Evolutionary conservation across 805 yeast genomes (phyloP).

Genomic region (Zygotorulaspora chibaensis): DNA sequence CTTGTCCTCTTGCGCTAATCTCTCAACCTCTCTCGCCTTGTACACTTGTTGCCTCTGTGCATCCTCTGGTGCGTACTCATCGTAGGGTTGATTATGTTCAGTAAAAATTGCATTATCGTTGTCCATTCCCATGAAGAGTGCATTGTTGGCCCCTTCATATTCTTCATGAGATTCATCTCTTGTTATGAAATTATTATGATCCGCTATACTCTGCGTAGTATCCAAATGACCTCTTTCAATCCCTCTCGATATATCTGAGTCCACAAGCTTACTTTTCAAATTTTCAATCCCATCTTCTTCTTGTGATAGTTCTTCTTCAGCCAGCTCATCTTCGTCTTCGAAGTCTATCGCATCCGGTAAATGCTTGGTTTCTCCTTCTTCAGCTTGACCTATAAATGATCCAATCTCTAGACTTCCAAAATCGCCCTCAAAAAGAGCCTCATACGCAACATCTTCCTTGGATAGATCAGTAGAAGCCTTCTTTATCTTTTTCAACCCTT

Average conservation of each 20-base stretch:
- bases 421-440: conserved; percentile 37
- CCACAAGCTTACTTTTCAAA: not conserved
- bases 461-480: conserved; percentile 21
- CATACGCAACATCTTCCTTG: conserved; percentile 39
- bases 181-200: conserved; percentile 18
- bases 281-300: conserved; percentile 17
- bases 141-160: conserved; percentile 28
- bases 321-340: conserved; percentile 90
- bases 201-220: not conserved
- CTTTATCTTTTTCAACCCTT: conserved; percentile 5
- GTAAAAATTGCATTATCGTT: conserved; percentile 14
- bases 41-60: conserved; percentile 14
- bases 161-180: conserved; percentile 10
- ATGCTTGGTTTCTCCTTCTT: conserved; percentile 55
- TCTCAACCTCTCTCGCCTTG: conserved; percentile 15
- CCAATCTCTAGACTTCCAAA: conserved; percentile 36
- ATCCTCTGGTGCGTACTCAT: conserved; percentile 18
- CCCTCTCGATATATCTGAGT: not conserved
- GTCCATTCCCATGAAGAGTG: conserved; percentile 33
- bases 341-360: conserved; percentile 92
- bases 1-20: conserved; percentile 31
- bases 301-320: conserved; percentile 68
- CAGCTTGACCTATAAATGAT: conserved; percentile 28
- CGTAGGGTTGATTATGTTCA: conserved; percentile 22
- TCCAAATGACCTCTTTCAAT: not conserved